Conservation (phyloP, 768 basidiomycete genomes). For the Collybia mongolica region DNA sequence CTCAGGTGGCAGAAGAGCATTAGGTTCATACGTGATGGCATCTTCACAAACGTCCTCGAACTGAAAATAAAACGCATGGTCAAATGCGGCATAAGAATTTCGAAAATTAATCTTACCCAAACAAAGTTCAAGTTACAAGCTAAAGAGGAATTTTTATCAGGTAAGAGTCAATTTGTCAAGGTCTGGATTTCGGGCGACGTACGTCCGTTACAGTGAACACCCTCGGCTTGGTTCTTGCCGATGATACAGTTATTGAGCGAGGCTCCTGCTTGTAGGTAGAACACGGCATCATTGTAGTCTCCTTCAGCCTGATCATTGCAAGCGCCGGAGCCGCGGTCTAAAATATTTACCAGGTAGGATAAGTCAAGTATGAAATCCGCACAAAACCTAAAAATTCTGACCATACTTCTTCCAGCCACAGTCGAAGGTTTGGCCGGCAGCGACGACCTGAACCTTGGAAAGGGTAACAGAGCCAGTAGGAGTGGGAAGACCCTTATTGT, state of each 20-base stretch:
- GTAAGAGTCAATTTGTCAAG: no score
- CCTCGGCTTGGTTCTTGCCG: slow-evolving; percentile 27
- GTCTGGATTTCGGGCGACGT: neutral
- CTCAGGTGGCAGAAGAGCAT: no score
- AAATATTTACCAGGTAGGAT: neutral
- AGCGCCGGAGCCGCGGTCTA: slow-evolving; percentile 24
- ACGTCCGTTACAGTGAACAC: slow-evolving; percentile 24
- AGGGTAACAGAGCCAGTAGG: slow-evolving; percentile 3
- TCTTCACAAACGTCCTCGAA: slow-evolving; percentile 27
- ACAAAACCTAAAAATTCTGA: slow-evolving; percentile 3
- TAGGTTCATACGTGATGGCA: slow-evolving; percentile 23
- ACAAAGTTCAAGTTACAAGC: slow-evolving; percentile 1
- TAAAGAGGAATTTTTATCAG: neutral
- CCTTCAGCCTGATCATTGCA: slow-evolving; percentile 25
- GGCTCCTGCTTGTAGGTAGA: slow-evolving; percentile 25
- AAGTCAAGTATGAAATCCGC: slow-evolving; percentile 13
- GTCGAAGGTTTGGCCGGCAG: slow-evolving; percentile 19
- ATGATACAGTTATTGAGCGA: slow-evolving; percentile 27
- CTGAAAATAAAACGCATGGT: neutral
- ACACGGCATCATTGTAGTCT: slow-evolving; percentile 25
- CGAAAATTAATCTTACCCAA: slow-evolving; percentile 16
- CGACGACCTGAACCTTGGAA: slow-evolving; percentile 6
- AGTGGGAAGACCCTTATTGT: slow-evolving; percentile 2
- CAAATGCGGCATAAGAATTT: slow-evolving; percentile 6
- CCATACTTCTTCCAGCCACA: slow-evolving; percentile 7